Evolutionary conservation across 2,329 filamentous ascomycete species (phyloP).

Genomic region (Epicoccum sorghinum): DNA sequence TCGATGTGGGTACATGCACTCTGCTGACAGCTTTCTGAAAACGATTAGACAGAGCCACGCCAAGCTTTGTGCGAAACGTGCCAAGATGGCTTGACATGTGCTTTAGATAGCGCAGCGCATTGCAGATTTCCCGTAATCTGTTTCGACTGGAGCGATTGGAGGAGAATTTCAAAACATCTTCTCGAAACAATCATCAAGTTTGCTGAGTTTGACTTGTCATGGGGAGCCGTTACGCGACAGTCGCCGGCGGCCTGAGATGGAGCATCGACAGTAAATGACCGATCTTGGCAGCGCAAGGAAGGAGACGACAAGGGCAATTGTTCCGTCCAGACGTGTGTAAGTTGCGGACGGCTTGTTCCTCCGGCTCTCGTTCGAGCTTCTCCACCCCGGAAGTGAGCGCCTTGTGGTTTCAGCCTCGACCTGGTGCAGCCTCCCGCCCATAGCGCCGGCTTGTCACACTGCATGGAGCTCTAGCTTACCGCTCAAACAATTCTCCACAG

Average conservation of each 20-base stretch:
- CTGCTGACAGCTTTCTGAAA: constrained; percentile 4
- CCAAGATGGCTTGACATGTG: constrained; percentile 12
- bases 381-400: background rate
- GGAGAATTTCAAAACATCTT: constrained; percentile 9
- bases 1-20: background rate
- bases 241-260: background rate
- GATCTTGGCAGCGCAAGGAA: constrained; percentile 2
- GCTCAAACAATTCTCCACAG: constrained; percentile 1
- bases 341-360: background rate
- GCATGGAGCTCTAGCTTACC: constrained; percentile 12
- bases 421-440: constrained; percentile 4
- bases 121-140: background rate
- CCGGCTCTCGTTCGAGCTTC: background rate
- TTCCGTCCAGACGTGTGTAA: background rate
- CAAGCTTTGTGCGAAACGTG: constrained; percentile 18
- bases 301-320: constrained; percentile 2
- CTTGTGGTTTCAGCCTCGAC: constrained; percentile 14
- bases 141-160: constrained; percentile 12
- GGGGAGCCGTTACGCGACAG: background rate
- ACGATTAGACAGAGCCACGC: background rate
- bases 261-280: background rate
- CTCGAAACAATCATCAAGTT: background rate
- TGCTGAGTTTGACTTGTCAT: background rate
- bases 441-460: constrained; percentile 16
- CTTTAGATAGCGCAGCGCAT: constrained; percentile 1